Percentiles rank a stretch among this genome's conserved stretches.
Conservation (phyloP, 257 asterid species). For the Jaltomata sinuosa region DNA sequence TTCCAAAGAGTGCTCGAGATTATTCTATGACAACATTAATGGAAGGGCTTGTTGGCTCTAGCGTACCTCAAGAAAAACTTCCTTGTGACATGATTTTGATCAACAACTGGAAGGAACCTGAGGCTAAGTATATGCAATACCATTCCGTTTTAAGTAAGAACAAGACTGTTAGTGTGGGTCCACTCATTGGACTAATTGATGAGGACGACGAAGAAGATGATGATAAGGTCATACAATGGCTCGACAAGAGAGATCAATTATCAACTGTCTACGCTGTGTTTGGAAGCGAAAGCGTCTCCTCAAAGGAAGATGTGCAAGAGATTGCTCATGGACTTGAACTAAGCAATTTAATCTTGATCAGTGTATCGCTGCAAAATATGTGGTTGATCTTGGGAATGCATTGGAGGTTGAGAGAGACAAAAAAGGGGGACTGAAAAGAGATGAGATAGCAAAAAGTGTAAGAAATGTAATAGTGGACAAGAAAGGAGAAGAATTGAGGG, state of each 20-base stretch:
- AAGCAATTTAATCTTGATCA: not conserved
- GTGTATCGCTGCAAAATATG: not conserved
- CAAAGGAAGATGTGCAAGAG: not conserved
- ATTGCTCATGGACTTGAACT: not conserved
- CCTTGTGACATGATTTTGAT: not conserved
- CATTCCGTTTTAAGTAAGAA: not conserved
- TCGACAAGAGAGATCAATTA: not conserved
- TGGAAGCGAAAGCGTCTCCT: not conserved
- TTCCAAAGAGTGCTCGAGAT: too few relatives aligned
- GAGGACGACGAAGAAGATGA: too few relatives aligned
- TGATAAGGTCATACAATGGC: too few relatives aligned
- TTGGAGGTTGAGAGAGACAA: not conserved
- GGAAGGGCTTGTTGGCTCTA: too few relatives aligned
- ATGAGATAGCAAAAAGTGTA: not conserved
- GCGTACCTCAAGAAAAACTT: too few relatives aligned
- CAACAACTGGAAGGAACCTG: not conserved
- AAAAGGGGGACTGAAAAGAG: not conserved
- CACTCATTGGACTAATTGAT: not conserved
- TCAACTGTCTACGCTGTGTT: not conserved
- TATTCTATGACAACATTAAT: not conserved
- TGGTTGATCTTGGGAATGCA: not conserved
- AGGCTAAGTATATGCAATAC: not conserved
- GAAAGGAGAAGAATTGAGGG: not conserved
- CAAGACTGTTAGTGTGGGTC: not conserved
- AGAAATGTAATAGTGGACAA: not conserved